phyloP scores from a whole-genome alignment of 495 filamentous ascomycete genomes.

The Podospora australis region DNA sequence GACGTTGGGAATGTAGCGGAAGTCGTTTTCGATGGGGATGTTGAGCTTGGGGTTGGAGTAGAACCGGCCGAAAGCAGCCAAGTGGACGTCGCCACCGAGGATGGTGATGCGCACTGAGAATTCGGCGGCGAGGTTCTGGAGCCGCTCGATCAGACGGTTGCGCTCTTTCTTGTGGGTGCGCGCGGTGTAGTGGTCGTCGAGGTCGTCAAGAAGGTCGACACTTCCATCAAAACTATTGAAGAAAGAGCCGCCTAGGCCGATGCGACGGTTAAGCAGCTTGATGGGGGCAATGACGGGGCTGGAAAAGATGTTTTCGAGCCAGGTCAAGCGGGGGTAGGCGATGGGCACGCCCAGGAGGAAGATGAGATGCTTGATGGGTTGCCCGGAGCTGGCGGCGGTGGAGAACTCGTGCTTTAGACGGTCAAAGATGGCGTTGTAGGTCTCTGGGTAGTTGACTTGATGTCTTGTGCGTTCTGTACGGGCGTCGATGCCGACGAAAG shows the following conservation, averaged over 20 bases:
- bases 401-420: constrained; percentile 60
- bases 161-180: constrained; percentile 87
- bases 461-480: constrained; percentile 87
- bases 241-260: constrained; percentile 72
- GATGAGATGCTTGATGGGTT: constrained; percentile 71
- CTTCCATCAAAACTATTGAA: constrained; percentile 93
- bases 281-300: constrained; percentile 80
- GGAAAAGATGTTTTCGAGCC: constrained; percentile 82
- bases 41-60: constrained; percentile 78
- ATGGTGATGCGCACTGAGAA: constrained; percentile 78
- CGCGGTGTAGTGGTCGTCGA: constrained; percentile 94
- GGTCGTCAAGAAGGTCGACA: constrained; percentile 84
- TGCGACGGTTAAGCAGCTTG: constrained; percentile 82
- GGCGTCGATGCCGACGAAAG: constrained; percentile 83
- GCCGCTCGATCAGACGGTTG: constrained; percentile 60
- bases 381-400: constrained; percentile 40
- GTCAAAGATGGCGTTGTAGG: constrained; percentile 75
- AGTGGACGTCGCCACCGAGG: constrained; percentile 86
- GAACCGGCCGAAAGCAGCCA: constrained; percentile 89
- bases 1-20: constrained; percentile 86
- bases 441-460: constrained; percentile 85
- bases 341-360: constrained; percentile 88
- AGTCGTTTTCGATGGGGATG: constrained; percentile 76
- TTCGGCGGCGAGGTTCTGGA: constrained; percentile 65
- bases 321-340: constrained; percentile 87